phyloP scores from a whole-genome alignment of 352 stramenopile genomes.

The Globisporangium abappressorium region DNA sequence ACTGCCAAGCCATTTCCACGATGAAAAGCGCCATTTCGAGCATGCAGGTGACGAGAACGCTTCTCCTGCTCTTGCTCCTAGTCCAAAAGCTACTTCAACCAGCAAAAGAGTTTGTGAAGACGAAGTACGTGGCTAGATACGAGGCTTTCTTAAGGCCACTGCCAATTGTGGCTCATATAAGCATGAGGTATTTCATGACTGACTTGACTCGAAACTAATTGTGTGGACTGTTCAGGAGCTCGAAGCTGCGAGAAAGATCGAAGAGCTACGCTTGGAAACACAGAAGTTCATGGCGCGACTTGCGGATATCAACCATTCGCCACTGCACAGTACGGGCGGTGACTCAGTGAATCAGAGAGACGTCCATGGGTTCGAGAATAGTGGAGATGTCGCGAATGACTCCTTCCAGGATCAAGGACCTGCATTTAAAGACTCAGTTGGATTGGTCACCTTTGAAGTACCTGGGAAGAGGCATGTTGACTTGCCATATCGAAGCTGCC shows the following conservation, averaged over 20 bases:
- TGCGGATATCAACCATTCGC: neutral
- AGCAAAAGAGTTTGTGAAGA: neutral
- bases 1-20: neutral
- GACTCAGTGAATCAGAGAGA: neutral
- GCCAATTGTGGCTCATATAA: neutral
- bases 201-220: neutral
- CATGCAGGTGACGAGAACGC: neutral
- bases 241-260: neutral
- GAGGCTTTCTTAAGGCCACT: neutral
- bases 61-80: neutral
- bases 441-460: neutral
- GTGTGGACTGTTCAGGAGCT: neutral
- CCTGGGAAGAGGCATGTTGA: neutral
- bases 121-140: neutral
- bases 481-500: neutral
- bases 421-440: neutral
- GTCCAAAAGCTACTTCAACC: neutral
- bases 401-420: neutral
- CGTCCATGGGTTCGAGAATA: neutral
- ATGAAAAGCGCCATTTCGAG: slow-evolving; percentile 1
- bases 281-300: slow-evolving; percentile 10
- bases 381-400: neutral
- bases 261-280: slow-evolving; percentile 12
- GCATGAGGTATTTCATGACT: neutral
- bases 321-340: neutral